Evolutionary conservation across 768 basidiomycete species (phyloP), one percentile per base, ranked within the genome.

Genomic region (Royoungia palumana): DNA sequence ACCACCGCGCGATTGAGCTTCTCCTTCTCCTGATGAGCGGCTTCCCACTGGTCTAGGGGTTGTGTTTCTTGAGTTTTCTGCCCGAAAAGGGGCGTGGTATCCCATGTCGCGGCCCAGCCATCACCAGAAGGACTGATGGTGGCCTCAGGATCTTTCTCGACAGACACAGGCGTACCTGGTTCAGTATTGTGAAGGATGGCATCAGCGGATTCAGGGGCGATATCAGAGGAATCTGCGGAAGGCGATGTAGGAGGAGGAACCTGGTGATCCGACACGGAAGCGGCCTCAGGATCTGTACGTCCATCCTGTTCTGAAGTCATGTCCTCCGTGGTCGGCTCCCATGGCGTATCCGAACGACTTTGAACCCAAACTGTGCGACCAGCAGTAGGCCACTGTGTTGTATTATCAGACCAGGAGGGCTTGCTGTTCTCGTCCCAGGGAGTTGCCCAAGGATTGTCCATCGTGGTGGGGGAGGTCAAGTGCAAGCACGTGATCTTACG

Each of bases 361-460:
- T 11, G 42, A 2, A 37, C 51, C 82, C 83, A 85, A 9, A 75
- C 63, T 7, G 76, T 66, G 10, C 65, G 60, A 13, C 61, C 62
- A 16, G 65, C 40, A 27, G 66, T 53, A 32, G 32, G 32, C 32
- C 32, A 16, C 14, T 16, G 2, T 13, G 28, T 12, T 9, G 28
- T 28, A 28, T 2, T 16, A 32, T 4, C 6, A 32, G 32, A 32
- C 32, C 13, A 32, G 32, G 32, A 5, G 16, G 32, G 16, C 32
- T 28, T 35, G n/a, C n/a, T n/a, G 12, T 27, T 46, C 44, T 36
- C 19, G 19, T 38, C 19, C 44, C 35, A 45, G 34, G 44, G n/a
- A 9, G 83, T 84, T 35, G 80, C 79, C 82, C 86, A 90, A 41
- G 85, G 82, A 66, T 89, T 82, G 56, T 88, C 85, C 85, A 88